phyloP scores from a whole-genome alignment of 2,329 filamentous ascomycete genomes.

The Scedosporium aurantiacum region DNA sequence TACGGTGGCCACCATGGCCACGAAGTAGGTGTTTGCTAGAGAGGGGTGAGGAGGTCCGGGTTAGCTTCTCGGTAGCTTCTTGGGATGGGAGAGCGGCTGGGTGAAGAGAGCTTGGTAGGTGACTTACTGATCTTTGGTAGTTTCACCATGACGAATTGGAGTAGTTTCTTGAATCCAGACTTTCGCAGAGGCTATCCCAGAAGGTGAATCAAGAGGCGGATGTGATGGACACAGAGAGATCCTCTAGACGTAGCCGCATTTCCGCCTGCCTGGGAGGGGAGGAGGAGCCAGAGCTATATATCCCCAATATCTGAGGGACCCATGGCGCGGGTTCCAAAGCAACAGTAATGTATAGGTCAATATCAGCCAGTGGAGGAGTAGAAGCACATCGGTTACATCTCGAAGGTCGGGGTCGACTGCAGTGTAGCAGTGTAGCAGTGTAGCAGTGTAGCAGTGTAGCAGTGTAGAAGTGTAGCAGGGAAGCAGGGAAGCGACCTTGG shows the following conservation, averaged over 20 bases:
- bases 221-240: not conserved
- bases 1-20: constrained; percentile 25
- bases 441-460: too few species aligned
- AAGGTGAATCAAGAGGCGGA: not conserved
- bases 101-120: not conserved
- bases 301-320: not conserved
- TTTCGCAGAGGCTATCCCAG: not conserved
- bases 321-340: not conserved
- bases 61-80: not conserved
- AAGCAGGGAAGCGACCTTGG: too few species aligned
- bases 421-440: too few species aligned
- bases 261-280: not conserved
- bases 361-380: not conserved
- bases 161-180: not conserved
- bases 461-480: too few species aligned
- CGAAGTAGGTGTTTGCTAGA: constrained; percentile 22
- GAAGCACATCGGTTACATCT: not conserved
- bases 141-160: constrained; percentile 10
- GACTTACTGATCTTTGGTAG: constrained; percentile 1
- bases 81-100: not conserved
- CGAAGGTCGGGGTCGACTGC: not conserved
- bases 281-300: not conserved
- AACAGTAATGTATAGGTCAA: not conserved
- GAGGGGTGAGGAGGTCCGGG: not conserved
- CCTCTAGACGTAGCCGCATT: not conserved